Evolutionary conservation across 371 early-diverging fungal genomes (phyloP), one percentile per base, ranked within the genome.

Genomic region (Sanchytrium tribonematis): DNA sequence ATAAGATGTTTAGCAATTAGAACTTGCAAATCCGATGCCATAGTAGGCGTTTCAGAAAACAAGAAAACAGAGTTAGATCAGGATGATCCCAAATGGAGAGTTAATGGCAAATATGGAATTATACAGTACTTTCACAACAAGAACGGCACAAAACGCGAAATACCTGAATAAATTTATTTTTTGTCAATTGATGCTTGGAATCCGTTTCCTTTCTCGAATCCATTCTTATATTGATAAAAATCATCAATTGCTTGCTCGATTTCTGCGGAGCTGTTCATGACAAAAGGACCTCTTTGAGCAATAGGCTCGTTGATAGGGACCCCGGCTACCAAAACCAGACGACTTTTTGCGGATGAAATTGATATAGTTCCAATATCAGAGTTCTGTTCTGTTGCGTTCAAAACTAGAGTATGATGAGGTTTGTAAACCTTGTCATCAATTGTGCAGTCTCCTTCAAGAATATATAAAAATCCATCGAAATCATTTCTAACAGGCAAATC

Each of bases 381-480:
- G 5, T 67, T 28, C 28, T 12, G 5, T 29, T 75, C 79, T 22
- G 72, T 74, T 29, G 16, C 29, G 1, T 70, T 29, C n/a, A 78
- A 70, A 12, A 77, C 75, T 2, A 76, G 31, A 28, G 77, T 77
- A 29, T 72, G 68, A 68, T 76, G 0, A 74, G 76, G 28, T 16
- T 48, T 30, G 17, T 67, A 30, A 31, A 30, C 66, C n/a, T 71
- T 69, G 29, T 73, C 22, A 71, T 73, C 71, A 71, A 84, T 81
- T 12, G 72, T 69, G 12, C 78, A 82, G 28, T 73, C 74, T 16
- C 88, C 88, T 22, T 74, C 30, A 22, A 88, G 76, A 17, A 83
- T 83, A 69, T 86, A 88, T 30, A 84, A 79, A 70, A 88, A 86
- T 1, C 81, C 83, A 66, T 78, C 80, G 72, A 75, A 86, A 2